Evolutionary conservation across 768 basidiomycete genomes (phyloP).

Genomic region (Lentinula detonsa): DNA sequence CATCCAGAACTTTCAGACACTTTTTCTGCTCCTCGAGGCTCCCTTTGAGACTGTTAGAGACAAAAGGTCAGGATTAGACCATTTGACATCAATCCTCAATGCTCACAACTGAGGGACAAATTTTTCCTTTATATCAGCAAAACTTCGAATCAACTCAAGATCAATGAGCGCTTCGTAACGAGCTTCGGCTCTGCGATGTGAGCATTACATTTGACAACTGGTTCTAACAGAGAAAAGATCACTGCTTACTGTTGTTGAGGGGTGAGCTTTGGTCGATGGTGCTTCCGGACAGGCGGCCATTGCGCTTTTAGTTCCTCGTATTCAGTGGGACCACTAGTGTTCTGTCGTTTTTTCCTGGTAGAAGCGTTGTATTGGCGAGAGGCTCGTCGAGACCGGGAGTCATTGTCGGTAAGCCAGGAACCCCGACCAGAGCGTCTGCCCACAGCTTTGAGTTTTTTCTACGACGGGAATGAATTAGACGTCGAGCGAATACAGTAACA

Average conservation of each 20-base stretch:
- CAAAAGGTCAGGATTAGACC: background rate
- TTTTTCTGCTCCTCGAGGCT: background rate
- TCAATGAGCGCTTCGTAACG: constrained; percentile 59
- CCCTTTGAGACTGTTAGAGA: background rate
- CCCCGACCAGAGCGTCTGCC: background rate
- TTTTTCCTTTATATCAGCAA: background rate
- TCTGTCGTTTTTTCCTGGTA: constrained; percentile 10
- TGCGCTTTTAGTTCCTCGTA: constrained; percentile 29
- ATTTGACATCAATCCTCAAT: background rate
- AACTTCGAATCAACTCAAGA: constrained; percentile 46
- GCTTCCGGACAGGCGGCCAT: constrained; percentile 64
- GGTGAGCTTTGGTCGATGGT: constrained; percentile 43
- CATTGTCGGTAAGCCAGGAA: background rate
- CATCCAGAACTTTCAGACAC: background rate
- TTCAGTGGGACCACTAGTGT: constrained; percentile 7
- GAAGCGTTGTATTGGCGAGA: background rate
- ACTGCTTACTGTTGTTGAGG: constrained; percentile 41
- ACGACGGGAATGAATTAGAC: background rate
- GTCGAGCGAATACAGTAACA: background rate
- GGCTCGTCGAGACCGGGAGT: background rate
- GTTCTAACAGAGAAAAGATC: background rate
- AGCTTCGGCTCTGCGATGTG: constrained; percentile 35
- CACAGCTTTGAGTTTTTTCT: background rate
- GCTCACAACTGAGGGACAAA: background rate
- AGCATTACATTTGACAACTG: background rate